Conservation (phyloP, 164 flowering plant species). For the Macadamia integrifolia region DNA sequence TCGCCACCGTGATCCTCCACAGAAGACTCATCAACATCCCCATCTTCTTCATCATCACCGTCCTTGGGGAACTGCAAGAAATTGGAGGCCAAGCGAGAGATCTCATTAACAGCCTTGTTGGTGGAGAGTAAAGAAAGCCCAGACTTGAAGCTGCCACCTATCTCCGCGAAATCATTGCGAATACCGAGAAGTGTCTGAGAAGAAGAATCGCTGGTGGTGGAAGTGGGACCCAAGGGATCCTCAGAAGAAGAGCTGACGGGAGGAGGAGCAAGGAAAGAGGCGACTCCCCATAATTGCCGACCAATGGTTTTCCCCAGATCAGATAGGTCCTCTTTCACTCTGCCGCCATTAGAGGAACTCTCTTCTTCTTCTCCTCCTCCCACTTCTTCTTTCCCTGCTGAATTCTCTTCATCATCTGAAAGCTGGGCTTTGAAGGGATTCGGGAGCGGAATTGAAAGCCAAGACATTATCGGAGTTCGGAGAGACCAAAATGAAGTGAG, state of each 20-base stretch:
- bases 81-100: conserved; percentile 39
- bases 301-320: conserved; percentile 37
- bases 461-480: no score
- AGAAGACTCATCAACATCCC: not conserved
- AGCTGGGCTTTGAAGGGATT: no score
- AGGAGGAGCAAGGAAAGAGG: conserved; percentile 55
- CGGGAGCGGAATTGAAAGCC: no score
- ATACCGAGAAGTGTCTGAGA: conserved; percentile 26
- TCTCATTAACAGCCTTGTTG: conserved; percentile 32
- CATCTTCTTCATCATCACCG: conserved; percentile 5
- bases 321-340: conserved; percentile 46
- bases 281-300: conserved; percentile 53
- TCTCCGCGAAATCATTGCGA: conserved; percentile 51
- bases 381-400: not conserved
- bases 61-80: conserved; percentile 29
- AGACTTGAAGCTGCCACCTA: conserved; percentile 47
- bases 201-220: conserved; percentile 13
- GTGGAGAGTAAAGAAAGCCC: conserved; percentile 34
- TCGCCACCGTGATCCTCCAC: conserved; percentile 2
- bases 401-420: not conserved
- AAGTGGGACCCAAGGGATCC: not conserved
- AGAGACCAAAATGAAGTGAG: no score
- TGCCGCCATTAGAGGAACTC: conserved; percentile 5
- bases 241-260: conserved; percentile 14
- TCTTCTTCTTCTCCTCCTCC: conserved; percentile 1